Evolutionary conservation across 306 rosid species (phyloP).

Genomic region (Inga laurina): DNA sequence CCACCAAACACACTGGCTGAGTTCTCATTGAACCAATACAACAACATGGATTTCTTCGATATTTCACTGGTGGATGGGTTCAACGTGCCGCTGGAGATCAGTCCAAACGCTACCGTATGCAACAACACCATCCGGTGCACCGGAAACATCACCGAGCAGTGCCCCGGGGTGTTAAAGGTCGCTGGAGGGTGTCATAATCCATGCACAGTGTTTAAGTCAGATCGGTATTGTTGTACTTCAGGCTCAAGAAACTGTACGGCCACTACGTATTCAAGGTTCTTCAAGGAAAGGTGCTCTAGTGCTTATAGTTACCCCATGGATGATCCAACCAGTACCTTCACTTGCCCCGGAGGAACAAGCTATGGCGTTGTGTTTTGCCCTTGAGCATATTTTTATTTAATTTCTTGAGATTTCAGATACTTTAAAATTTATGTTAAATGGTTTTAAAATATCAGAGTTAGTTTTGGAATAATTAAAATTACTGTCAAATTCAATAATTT

Average conservation of each 20-base stretch:
- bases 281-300: conserved; percentile 41
- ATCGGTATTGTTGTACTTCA: conserved; percentile 42
- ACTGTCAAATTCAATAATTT: neutral
- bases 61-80: conserved; percentile 51
- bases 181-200: conserved; percentile 54
- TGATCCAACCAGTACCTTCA: conserved; percentile 37
- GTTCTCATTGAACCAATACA: conserved; percentile 37
- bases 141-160: conserved; percentile 45
- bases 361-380: conserved; percentile 47
- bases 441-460: neutral
- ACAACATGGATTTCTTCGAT: conserved; percentile 46
- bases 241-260: conserved; percentile 37
- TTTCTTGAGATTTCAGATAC: neutral
- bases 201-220: conserved; percentile 37
- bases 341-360: conserved; percentile 42
- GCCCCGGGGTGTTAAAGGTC: conserved; percentile 40
- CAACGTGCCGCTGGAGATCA: conserved; percentile 48
- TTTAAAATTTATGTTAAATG: neutral
- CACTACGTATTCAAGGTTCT: conserved; percentile 35
- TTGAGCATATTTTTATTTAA: neutral
- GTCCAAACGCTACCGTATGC: conserved; percentile 24
- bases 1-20: conserved; percentile 65
- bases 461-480: neutral
- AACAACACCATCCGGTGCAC: conserved; percentile 31
- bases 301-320: conserved; percentile 53